Base-by-base conservation (phyloP, 2,329 filamentous ascomycete genomes). In the Coleophoma crateriformis region DNA sequence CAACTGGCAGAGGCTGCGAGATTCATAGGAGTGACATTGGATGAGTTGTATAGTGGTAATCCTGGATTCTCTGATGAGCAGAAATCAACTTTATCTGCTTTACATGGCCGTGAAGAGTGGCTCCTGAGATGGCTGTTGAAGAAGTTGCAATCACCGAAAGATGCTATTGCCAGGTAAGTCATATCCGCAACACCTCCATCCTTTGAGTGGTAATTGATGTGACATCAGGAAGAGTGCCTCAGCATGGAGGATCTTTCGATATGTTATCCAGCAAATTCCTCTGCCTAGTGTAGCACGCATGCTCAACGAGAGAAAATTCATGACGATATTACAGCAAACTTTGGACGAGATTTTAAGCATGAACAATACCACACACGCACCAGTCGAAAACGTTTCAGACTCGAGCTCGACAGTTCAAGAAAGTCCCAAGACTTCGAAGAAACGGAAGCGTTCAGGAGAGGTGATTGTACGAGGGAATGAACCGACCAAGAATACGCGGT, bases 281-380 rank as follows among this genome's bases (percentile, higher is more conserved):
- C 71, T 82, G 0, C 83, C 86, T 42, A 84, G 81, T 11, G 73
- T 88, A 20, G 87, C 88, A 8, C 82, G 83, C 50, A 82, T 87
- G 4, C 74, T 95, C 7, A 82, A 81, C 19, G 84, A 90, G 50
- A 76, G 84, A 50, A 77, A 81, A 42, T 88, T 95, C 47, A 68
- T 87, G 33, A 67, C 70, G 1, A 78, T 89, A 10, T 64, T 95
- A 39, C 81, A 84, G 58, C 78, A 81, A 58, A 80, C 84, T 0
- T 67, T 90, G 44, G 74, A 79, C 44, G 85, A 90, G 46, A 55
- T 71, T 55, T 61, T 63, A 43, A 61, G 65, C 37, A 61, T 59
- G 37, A 57, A 64, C 33, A 59, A 62, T 49, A 50, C 61, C 38
- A 58, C 65, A 15, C 27, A 27, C 8, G 54, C 38, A n/a, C 15